These are phyloP conservation scores for Hypoxylon rubiginosum DNA, from an alignment of 2,329 filamentous ascomycete genomes.

Conservation along the genomic window DNA sequence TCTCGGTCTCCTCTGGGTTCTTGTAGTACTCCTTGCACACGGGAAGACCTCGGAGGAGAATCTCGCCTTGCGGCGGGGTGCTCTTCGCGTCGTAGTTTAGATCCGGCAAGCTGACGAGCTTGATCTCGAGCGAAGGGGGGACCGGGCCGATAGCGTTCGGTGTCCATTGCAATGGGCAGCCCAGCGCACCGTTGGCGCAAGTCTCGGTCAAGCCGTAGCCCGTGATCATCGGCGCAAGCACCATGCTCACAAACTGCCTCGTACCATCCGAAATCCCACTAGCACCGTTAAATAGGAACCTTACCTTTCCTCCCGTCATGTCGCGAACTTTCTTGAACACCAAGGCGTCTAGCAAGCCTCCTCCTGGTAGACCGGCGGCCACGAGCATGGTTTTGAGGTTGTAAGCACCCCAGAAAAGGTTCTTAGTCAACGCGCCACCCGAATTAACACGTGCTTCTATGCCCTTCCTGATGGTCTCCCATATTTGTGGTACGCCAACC, in stretches of 20 bases:
- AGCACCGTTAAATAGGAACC: slow-evolving; percentile 94
- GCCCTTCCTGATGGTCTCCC: slow-evolving; percentile 98
- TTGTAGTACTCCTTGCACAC: slow-evolving; percentile 86
- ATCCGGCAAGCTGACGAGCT: slow-evolving; percentile 90
- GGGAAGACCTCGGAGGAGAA: slow-evolving; percentile 84
- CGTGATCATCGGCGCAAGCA: slow-evolving; percentile 92
- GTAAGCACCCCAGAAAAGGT: slow-evolving; percentile 81
- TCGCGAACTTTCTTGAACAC: slow-evolving; percentile 95
- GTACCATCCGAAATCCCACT: slow-evolving; percentile 91
- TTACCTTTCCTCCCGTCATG: slow-evolving; percentile 87
- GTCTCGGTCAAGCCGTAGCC: slow-evolving; percentile 98
- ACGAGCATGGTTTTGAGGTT: slow-evolving; percentile 72
- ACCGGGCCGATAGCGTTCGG: slow-evolving; percentile 82
- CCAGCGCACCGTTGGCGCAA: slow-evolving; percentile 83
- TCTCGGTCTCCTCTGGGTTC: slow-evolving; percentile 86
- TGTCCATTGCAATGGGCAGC: slow-evolving; percentile 88
- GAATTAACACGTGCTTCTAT: slow-evolving; percentile 83
- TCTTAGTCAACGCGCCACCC: slow-evolving; percentile 76
- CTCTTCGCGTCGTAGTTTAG: slow-evolving; percentile 85
- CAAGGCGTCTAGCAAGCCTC: slow-evolving; percentile 79
- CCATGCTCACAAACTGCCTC: slow-evolving; percentile 89
- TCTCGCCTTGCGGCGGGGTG: slow-evolving; percentile 88
- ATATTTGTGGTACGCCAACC: slow-evolving; percentile 94
- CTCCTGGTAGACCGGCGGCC: slow-evolving; percentile 72
- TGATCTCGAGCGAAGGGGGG: slow-evolving; percentile 83